These are phyloP conservation scores for Lathyrus oleraceus DNA, from an alignment of 306 rosid species.

Conservation along the genomic window DNA sequence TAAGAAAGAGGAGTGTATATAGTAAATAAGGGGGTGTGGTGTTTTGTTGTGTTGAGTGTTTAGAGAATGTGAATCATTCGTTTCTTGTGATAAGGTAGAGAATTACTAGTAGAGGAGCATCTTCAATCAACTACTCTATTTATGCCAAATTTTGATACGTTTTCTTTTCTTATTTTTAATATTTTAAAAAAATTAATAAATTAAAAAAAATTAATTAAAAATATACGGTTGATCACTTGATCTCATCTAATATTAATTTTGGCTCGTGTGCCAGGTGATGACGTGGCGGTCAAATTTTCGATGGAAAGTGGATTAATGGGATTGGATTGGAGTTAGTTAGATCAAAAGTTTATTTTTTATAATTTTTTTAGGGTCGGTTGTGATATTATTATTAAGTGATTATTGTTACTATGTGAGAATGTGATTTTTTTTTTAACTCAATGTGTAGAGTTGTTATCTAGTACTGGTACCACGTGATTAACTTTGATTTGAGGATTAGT, in stretches of 20 bases:
- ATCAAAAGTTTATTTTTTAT: neutral
- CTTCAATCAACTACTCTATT: conserved; percentile 44
- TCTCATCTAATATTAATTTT: conserved; percentile 12
- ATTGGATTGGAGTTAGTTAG: conserved; percentile 24
- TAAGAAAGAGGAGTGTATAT: neutral
- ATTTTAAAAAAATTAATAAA: neutral
- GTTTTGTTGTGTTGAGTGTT: neutral
- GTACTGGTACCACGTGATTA: neutral
- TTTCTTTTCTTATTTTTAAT: neutral
- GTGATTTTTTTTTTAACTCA: neutral
- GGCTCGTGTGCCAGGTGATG: neutral
- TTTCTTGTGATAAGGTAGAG: conserved; percentile 43
- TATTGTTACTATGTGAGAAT: neutral
- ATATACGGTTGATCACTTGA: neutral
- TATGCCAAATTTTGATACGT: conserved; percentile 30
- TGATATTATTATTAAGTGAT: neutral
- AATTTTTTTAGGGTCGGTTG: neutral
- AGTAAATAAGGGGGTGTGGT: neutral
- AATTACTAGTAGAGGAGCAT: conserved; percentile 5
- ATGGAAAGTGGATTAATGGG: neutral
- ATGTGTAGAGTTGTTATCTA: neutral
- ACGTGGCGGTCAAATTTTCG: conserved; percentile 31
- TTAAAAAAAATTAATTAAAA: no score
- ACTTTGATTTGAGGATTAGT: neutral
- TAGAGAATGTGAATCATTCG: conserved; percentile 42